Evolutionary conservation across 192 early-diverging fungal species (phyloP).

Genomic region (Oehlia diaphana): DNA sequence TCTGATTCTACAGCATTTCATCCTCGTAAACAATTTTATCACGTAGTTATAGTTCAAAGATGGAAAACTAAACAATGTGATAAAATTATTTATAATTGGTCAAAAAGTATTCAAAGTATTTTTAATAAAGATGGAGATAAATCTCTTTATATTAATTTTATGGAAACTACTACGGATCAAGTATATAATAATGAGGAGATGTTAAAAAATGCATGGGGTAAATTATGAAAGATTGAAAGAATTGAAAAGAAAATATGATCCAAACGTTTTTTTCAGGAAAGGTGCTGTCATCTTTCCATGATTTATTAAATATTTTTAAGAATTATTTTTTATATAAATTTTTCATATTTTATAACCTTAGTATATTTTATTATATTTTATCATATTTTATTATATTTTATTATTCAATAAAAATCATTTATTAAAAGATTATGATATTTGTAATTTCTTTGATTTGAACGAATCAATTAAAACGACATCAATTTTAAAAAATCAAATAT

Average conservation of each 20-base stretch:
- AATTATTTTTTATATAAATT: no score
- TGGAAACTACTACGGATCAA: no score
- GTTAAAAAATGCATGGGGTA: neutral
- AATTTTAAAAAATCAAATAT: no score
- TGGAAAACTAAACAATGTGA: neutral
- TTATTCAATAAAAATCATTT: no score
- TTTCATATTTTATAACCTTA: no score
- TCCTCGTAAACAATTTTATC: neutral
- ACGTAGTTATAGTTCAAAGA: neutral
- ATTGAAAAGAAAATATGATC: conserved; percentile 9
- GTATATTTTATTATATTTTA: no score
- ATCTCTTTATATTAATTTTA: neutral
- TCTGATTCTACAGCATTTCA: neutral
- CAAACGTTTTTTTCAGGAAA: neutral
- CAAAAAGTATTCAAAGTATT: neutral
- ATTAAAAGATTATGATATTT: no score
- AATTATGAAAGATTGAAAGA: conserved; percentile 2
- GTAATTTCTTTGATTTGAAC: no score
- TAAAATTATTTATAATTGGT: neutral
- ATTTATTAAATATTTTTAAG: no score
- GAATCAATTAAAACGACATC: no score
- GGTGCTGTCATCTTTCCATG: neutral
- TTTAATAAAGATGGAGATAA: neutral
- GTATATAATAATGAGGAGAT: neutral
- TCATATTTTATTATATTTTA: no score